Evolutionary conservation across 805 yeast genomes (phyloP), one percentile per base, ranked within the genome.

Genomic region (Millerago galiae): DNA sequence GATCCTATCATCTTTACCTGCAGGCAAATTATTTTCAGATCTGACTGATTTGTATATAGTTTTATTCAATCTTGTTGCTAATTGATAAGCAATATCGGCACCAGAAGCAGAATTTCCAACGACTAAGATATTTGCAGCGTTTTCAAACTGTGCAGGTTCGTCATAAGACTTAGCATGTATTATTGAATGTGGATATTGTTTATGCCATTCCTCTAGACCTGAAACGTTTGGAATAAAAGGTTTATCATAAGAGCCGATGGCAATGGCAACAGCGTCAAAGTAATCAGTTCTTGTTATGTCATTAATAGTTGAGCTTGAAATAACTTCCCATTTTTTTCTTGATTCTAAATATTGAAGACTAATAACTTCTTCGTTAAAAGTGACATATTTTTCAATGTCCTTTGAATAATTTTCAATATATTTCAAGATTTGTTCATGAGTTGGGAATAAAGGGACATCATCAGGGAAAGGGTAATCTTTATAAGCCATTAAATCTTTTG

Each of bases 71-170:
- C 45, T 54, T 2, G 66, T 63, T 2, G 79, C 74, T 15, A 81
- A 54, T 55, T 83, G 90, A 43, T 70, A 72, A 2, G 87, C 75
- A 34, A 84, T 66, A 55, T 88, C 95, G 15, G 77, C 74, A 24
- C 91, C 95, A 26, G 88, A 79, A 2, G 93, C 83, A 10, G 81
- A 78, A 52, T 80, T 81, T 0, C 95, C 95, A n/a, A 86, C 75
- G 7, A 85, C 71, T 35, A 86, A 59, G 13, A 81, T 77, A 27
- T 61, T 68, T 35, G 66, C 59, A 18, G 65, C 60, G 7, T 55
- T 51, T 31, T 40, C 25, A 45, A 67, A 81, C 12, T 65, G 67
- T 1, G 65, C 66, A 0, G 79, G 71, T 15, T 59, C 59, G 43
- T 79, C 70, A 54, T 69, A 83, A 30, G 69, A 60, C 46, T 78